Conservation (phyloP, 441 rosid species). For the Bruguiera hainesii region DNA sequence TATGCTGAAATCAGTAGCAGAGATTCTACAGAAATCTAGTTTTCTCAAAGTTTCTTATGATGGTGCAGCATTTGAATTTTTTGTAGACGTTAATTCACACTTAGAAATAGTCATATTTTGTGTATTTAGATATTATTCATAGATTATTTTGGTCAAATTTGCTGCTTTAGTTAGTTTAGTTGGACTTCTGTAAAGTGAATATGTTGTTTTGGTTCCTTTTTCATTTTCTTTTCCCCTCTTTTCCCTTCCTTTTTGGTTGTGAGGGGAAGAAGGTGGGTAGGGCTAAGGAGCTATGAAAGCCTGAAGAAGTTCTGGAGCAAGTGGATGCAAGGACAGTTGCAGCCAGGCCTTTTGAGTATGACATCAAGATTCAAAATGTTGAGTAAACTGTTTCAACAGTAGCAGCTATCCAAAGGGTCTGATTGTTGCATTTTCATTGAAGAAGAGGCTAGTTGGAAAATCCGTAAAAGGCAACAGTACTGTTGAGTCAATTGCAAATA, state of each 20-base stretch:
- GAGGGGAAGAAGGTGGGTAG: constrained; percentile 44
- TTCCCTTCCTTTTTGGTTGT: neutral
- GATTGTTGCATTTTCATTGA: constrained; percentile 38
- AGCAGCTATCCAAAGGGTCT: constrained; percentile 41
- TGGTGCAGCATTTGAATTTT: constrained; percentile 28
- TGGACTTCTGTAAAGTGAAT: neutral
- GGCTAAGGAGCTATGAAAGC: constrained; percentile 35
- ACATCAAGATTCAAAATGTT: neutral
- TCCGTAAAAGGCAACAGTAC: constrained; percentile 20
- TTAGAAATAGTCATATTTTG: too few relatives aligned
- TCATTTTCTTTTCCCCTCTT: too few relatives aligned
- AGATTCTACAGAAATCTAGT: constrained; percentile 34
- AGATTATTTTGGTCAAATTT: neutral
- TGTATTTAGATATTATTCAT: too few relatives aligned
- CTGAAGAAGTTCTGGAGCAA: constrained; percentile 42
- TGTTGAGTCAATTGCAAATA: neutral
- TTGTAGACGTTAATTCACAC: too few relatives aligned
- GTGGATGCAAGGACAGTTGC: constrained; percentile 30
- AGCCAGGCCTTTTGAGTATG: constrained; percentile 41
- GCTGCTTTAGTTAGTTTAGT: neutral
- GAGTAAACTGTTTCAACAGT: constrained; percentile 1
- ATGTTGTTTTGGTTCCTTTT: neutral
- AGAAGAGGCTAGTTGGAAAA: constrained; percentile 25
- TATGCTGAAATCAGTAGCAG: constrained; percentile 33
- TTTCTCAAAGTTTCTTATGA: constrained; percentile 45